Evolutionary conservation across 192 early-diverging fungal species (phyloP), one percentile per base, ranked within the genome.

Genomic region (Coemansia sp.): DNA sequence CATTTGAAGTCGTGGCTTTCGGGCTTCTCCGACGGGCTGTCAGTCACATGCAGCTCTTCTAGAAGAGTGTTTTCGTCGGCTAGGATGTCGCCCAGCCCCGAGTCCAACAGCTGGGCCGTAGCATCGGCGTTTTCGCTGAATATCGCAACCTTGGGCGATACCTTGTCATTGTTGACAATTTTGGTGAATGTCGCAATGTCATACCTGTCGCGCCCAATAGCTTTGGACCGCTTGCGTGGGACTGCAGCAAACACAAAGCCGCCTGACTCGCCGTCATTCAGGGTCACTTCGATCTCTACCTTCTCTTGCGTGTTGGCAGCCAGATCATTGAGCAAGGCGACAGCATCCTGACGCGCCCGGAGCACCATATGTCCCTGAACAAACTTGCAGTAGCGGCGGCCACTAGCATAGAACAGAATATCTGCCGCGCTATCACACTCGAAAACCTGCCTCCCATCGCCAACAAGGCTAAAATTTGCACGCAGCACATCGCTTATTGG

Each of bases 321-420:
- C 71, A 70, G 68, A 62, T 77, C 75, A 69, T 78, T 86, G 66
- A 83, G 55, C 46, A 67, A 68, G 17, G 79, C 76, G 38, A 87
- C 23, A 6, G 86, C 53, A 52, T 78, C 79, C 69, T 87, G 84
- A 21, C 80, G 73, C 40, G 68, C 67, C 65, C 44, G 64, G 19
- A 78, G 70, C 72, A 76, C 60, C 28, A 94, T 59, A 52, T 79
- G 88, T 30, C 91, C 91, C 65, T 92, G 90, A 4, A 86, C 86
- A 73, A 82, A 89, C 67, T 89, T 83, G 80, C 90, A 88, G 72
- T 87, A 67, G 17, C 87, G 74, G 7, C 94, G 84, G 3, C 94
- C 94, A 68, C 90, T 89, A 44, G 89, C 89, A 62, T 92, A 94
- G 42, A 94, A 85, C 21, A 94, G 70, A 78, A 87, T 90, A 66